phyloP scores from a whole-genome alignment of 140 eudicot genomes.

The Erigeron philadelphicus region DNA sequence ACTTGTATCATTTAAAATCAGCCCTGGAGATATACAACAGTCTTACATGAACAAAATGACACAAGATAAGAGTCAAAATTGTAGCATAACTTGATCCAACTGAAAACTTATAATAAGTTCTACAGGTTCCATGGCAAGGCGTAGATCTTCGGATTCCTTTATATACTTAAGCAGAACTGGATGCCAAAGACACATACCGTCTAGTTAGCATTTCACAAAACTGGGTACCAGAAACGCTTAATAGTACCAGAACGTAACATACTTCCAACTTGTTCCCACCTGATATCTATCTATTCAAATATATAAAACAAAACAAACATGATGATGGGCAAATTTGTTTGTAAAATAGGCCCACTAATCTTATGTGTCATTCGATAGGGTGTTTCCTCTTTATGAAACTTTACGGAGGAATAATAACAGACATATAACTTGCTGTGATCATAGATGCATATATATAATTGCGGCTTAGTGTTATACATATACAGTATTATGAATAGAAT shows the following conservation, averaged over 20 bases:
- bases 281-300: too few relatives aligned
- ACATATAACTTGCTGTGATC: too few relatives aligned
- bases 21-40: conserved; percentile 7
- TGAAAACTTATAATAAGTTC: conserved; percentile 61
- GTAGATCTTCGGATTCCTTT: conserved; percentile 77
- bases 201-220: neutral
- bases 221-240: neutral
- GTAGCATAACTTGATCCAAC: conserved; percentile 5
- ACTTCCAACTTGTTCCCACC: neutral
- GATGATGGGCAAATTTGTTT: neutral
- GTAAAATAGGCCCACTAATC: neutral
- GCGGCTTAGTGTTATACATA: too few relatives aligned
- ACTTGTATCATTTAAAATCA: neutral
- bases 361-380: too few relatives aligned
- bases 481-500: too few relatives aligned
- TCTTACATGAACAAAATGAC: neutral
- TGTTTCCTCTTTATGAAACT: too few relatives aligned
- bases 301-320: neutral
- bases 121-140: conserved; percentile 69
- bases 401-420: too few relatives aligned
- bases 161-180: conserved; percentile 49
- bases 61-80: neutral
- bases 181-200: conserved; percentile 10
- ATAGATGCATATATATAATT: too few relatives aligned
- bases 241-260: neutral